Evolutionary conservation across 2,329 filamentous ascomycete genomes (phyloP), one percentile per base, ranked within the genome.

Genomic region (Xylaria sp.): DNA sequence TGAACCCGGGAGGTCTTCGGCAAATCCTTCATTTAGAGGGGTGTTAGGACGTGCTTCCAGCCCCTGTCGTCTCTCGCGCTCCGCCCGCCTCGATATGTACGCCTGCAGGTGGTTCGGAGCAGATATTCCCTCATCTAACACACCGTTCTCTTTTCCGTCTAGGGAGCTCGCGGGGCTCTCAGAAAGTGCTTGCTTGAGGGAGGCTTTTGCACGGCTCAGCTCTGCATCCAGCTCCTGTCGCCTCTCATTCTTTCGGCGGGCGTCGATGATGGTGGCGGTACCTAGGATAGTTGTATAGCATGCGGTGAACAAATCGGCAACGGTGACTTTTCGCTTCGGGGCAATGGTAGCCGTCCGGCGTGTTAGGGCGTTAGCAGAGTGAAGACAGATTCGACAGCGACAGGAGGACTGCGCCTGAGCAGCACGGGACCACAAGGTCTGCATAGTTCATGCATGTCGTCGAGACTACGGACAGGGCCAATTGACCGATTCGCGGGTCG

Each of bases 241-340:
- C 64, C 85, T 80, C 40, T 79, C 78, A 55, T 85, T 80, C 72
- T 91, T 91, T 29, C 77, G 73, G 27, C 80, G 78, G 5, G 85
- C 84, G 72, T 92, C 90, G 29, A 85, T 77, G 3, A 89, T 78
- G 10, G 87, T 83, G 1, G 87, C 88, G 2, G 86, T 85, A 4
- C 86, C 88, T 69, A 90, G 84, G 55, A 89, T 83, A 33, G 87
- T 85, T 25, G 88, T 88, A 71, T 91, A 91, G 72, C 83, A 85
- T 38, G 89, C 85, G 23, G 88, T 90, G 71, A 89, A 81, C 62
- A 87, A 65, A 76, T 87, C 79, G 75, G 82, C 76, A 70, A 80
- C 74, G 40, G 79, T 80, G 43, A 81, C 74, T 66, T 81, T 82
- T 55, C 83, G 81, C 69, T 79, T 81, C 53, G 80, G 73, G 31